phyloP scores from a whole-genome alignment of 1,139 yeast genomes.

The Magnusiomyces suaveolens region DNA sequence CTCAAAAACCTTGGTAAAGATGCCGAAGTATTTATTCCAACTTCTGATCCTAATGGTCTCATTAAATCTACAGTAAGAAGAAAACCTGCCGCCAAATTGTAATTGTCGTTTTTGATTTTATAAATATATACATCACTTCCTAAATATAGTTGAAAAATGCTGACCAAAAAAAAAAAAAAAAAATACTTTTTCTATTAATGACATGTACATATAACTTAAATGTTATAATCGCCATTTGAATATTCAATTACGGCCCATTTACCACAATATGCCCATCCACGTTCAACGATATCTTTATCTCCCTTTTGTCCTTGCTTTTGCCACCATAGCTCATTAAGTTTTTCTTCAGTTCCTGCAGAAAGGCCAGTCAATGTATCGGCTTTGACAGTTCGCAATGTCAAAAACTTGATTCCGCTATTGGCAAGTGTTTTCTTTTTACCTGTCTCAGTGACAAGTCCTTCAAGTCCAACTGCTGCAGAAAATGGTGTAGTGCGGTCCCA shows the following conservation, averaged over 20 bases:
- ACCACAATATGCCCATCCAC: conserved; percentile 80
- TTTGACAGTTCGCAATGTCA: conserved; percentile 84
- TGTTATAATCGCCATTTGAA: conserved; percentile 13
- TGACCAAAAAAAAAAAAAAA: too few species aligned
- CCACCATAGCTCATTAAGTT: conserved; percentile 51
- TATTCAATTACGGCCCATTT: conserved; percentile 84
- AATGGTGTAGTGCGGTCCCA: conserved; percentile 84
- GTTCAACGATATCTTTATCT: conserved; percentile 17
- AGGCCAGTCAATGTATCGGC: conserved; percentile 93
- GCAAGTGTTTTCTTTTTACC: conserved; percentile 40
- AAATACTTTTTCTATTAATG: too few species aligned
- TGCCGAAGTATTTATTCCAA: conserved; percentile 77
- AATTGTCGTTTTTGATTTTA: too few species aligned
- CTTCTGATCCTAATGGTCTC: conserved; percentile 86
- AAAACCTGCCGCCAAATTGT: conserved; percentile 19
- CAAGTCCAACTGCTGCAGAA: conserved; percentile 41
- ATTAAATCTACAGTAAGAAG: conserved; percentile 80
- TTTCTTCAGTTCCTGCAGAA: conserved; percentile 56
- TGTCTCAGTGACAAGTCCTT: background rate
- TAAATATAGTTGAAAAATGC: too few species aligned
- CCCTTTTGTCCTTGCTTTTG: conserved; percentile 12
- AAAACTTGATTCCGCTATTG: conserved; percentile 45
- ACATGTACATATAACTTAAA: too few species aligned
- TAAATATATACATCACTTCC: too few species aligned
- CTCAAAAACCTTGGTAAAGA: conserved; percentile 50